These are phyloP conservation scores for Centrapalus pauciflorus DNA, from an alignment of 129 eudicot species.

Conservation along the genomic window DNA sequence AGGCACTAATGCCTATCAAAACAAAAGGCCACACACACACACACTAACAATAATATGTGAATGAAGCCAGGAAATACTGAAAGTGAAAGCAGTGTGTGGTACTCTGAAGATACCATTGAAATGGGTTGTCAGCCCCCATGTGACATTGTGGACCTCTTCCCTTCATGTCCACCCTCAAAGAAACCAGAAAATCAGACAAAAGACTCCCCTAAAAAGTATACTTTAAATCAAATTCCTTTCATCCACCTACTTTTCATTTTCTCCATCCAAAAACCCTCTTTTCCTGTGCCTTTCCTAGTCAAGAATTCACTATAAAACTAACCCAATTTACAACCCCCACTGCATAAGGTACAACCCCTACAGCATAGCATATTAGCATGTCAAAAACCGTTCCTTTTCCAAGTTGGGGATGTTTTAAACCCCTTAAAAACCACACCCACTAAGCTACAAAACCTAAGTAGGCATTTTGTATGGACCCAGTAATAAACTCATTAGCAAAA, in stretches of 20 bases:
- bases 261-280: constrained; percentile 14
- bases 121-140: constrained; percentile 76
- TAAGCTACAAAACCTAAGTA: neutral
- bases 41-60: constrained; percentile 22
- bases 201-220: constrained; percentile 38
- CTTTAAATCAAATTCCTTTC: constrained; percentile 35
- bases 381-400: neutral
- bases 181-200: constrained; percentile 60
- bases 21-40: constrained; percentile 41
- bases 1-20: constrained; percentile 42
- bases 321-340: constrained; percentile 4
- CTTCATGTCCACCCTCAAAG: constrained; percentile 52
- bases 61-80: constrained; percentile 36
- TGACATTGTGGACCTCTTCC: constrained; percentile 61
- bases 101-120: constrained; percentile 49
- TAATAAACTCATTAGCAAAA: neutral
- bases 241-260: constrained; percentile 19
- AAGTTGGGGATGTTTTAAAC: neutral
- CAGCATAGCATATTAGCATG: neutral
- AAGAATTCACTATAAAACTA: neutral
- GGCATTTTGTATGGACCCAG: neutral
- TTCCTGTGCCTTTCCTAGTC: neutral
- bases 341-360: constrained; percentile 1
- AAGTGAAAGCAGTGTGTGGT: constrained; percentile 52
- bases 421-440: neutral